Conservation (phyloP, 805 yeast species). For the Candida hispaniensis region DNA sequence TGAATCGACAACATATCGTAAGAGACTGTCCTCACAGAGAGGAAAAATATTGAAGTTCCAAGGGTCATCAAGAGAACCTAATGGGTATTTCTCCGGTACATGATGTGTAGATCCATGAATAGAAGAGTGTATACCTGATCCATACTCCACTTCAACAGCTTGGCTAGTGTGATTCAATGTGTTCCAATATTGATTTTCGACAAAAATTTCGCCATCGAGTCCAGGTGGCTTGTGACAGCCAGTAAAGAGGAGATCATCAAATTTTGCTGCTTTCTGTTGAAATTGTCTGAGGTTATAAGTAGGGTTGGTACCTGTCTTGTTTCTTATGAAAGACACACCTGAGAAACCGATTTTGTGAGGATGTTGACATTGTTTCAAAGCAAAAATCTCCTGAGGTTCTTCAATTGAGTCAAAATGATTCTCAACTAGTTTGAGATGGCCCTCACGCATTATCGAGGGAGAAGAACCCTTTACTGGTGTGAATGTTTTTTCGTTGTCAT, state of each 20-base stretch:
- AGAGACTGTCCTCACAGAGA: slow-evolving; percentile 54
- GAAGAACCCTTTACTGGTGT: slow-evolving; percentile 6
- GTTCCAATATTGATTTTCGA: slow-evolving; percentile 66
- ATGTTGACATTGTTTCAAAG: background rate
- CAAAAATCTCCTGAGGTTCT: slow-evolving; percentile 9
- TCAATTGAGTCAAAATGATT: slow-evolving; percentile 3
- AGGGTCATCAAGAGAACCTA: slow-evolving; percentile 37
- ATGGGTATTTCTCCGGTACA: slow-evolving; percentile 28
- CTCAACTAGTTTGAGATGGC: too few species aligned
- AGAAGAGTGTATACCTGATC: slow-evolving; percentile 71
- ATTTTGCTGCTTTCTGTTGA: slow-evolving; percentile 43
- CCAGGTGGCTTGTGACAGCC: slow-evolving; percentile 1
- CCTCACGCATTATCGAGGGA: slow-evolving; percentile 2
- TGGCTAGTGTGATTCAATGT: slow-evolving; percentile 32
- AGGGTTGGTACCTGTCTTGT: slow-evolving; percentile 37
- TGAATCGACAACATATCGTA: slow-evolving; percentile 50
- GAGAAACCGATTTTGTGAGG: slow-evolving; percentile 11
- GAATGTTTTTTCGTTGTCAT: background rate
- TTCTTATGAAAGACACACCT: slow-evolving; percentile 1
- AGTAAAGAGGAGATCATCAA: slow-evolving; percentile 24
- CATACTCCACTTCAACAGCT: slow-evolving; percentile 61
- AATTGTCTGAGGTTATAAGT: slow-evolving; percentile 47
- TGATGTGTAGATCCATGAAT: slow-evolving; percentile 69
- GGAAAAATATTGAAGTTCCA: slow-evolving; percentile 72
- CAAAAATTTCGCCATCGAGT: slow-evolving; percentile 25